phyloP scores from a whole-genome alignment of 2,329 filamentous ascomycete genomes.

The Chaetomiaceae sp. region DNA sequence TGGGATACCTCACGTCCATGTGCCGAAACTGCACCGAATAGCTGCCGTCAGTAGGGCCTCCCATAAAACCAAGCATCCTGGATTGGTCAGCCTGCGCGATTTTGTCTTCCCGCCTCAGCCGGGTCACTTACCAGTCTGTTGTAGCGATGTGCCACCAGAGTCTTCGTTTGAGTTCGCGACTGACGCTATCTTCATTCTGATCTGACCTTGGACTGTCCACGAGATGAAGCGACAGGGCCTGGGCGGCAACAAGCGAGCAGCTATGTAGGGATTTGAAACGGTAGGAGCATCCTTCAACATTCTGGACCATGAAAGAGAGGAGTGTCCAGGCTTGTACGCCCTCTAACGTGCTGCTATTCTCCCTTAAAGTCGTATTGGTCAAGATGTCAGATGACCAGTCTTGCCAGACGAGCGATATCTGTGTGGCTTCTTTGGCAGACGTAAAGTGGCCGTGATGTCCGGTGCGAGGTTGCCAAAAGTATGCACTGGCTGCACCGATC shows the following conservation, averaged over 20 bases:
- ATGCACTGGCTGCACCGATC: conserved; percentile 1
- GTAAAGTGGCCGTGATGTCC: background rate
- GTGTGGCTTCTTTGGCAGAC: background rate
- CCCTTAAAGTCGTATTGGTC: background rate
- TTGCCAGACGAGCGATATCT: background rate
- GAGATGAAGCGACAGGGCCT: background rate
- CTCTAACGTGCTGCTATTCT: background rate
- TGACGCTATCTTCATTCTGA: background rate
- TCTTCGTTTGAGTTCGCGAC: conserved; percentile 4
- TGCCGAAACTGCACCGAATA: background rate
- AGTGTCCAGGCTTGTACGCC: conserved; percentile 2
- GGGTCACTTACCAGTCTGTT: conserved; percentile 4
- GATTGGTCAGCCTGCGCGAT: background rate
- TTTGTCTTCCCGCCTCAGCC: background rate
- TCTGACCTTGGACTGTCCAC: conserved; percentile 4
- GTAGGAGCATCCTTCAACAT: background rate
- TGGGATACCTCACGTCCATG: conserved; percentile 7
- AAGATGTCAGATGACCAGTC: conserved; percentile 4
- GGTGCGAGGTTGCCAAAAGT: conserved; percentile 7
- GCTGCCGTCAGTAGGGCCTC: conserved; percentile 4
- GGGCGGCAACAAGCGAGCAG: background rate
- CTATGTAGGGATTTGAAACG: background rate
- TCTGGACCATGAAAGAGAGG: background rate
- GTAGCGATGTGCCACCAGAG: conserved; percentile 4
- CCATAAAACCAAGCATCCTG: conserved; percentile 6